Percentiles rank a stretch among this genome's conserved stretches.
Conservation (phyloP, 495 filamentous ascomycete genomes). For the Aspergillus campestris region DNA sequence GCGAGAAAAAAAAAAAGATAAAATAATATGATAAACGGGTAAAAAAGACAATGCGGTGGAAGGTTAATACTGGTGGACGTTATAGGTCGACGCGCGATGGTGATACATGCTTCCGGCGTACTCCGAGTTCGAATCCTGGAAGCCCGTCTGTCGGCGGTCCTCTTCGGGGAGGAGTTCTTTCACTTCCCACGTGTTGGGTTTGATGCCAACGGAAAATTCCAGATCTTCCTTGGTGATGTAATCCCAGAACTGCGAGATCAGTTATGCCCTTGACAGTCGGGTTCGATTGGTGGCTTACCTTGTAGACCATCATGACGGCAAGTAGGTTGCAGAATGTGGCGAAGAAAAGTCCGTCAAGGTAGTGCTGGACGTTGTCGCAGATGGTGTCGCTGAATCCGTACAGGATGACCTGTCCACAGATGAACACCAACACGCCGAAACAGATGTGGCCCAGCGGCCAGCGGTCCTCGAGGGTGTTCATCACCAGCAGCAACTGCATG, state of each 20-base stretch:
- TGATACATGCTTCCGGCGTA: slow-evolving; percentile 54
- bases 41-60: slow-evolving; percentile 3
- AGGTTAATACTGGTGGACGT: slow-evolving; percentile 26
- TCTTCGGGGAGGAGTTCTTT: slow-evolving; percentile 91
- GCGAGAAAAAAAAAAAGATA: slow-evolving; percentile 4
- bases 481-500: slow-evolving; percentile 80
- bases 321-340: slow-evolving; percentile 89
- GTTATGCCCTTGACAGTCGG: slow-evolving; percentile 1
- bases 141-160: slow-evolving; percentile 69
- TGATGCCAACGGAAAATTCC: slow-evolving; percentile 92
- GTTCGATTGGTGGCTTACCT: slow-evolving; percentile 48
- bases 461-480: slow-evolving; percentile 84
- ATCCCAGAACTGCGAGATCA: slow-evolving; percentile 79
- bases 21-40: slow-evolving; percentile 5
- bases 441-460: slow-evolving; percentile 92
- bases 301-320: slow-evolving; percentile 99
- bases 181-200: slow-evolving; percentile 96
- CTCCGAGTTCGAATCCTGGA: slow-evolving; percentile 56
- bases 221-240: slow-evolving; percentile 98
- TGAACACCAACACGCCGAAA: slow-evolving; percentile 89
- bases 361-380: slow-evolving; percentile 82
- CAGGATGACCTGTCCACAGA: slow-evolving; percentile 84
- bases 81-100: slow-evolving; percentile 35
- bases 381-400: slow-evolving; percentile 84
- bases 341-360: slow-evolving; percentile 92